These are phyloP conservation scores for Staphylotrichum longicolle DNA, from an alignment of 495 filamentous ascomycete genomes.

Conservation along the genomic window DNA sequence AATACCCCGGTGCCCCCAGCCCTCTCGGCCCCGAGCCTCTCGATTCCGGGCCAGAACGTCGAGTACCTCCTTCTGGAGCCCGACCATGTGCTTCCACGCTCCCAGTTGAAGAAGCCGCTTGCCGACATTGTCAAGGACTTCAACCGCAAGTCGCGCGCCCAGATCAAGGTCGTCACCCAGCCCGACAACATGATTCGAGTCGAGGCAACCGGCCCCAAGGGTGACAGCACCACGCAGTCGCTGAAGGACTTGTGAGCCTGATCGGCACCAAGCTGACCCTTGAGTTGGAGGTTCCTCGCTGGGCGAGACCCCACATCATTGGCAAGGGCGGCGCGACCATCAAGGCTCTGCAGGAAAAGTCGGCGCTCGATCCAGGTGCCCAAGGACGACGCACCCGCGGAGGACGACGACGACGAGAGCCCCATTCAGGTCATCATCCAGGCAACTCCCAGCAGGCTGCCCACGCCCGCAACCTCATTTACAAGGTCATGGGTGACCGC, in stretches of 20 bases:
- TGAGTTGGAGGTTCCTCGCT: constrained; percentile 75
- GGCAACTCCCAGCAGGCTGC: constrained; percentile 78
- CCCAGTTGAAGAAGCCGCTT: constrained; percentile 77
- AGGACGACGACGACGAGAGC: constrained; percentile 79
- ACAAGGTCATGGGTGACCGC: constrained; percentile 80
- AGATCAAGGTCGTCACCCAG: constrained; percentile 69
- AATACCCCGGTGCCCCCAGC: constrained; percentile 52
- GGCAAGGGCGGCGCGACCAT: constrained; percentile 87
- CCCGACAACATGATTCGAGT: constrained; percentile 69
- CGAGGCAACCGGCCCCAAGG: constrained; percentile 71
- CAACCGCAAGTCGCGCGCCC: constrained; percentile 82
- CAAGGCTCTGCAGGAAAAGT: constrained; percentile 78
- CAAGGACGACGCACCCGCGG: constrained; percentile 62
- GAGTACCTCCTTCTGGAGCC: constrained; percentile 70
- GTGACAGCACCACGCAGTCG: constrained; percentile 71
- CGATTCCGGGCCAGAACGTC: constrained; percentile 73
- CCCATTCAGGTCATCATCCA: constrained; percentile 84
- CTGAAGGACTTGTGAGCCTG: constrained; percentile 77
- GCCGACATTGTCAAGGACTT: constrained; percentile 81
- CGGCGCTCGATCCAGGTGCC: constrained; percentile 87
- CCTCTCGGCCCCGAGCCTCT: constrained; percentile 57
- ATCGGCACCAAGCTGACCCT: constrained; percentile 80
- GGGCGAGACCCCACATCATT: constrained; percentile 81
- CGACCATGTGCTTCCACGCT: constrained; percentile 66
- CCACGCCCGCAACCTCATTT: constrained; percentile 76